Base-by-base conservation (phyloP, 345 rosid species). In the Jatropha curcas region DNA sequence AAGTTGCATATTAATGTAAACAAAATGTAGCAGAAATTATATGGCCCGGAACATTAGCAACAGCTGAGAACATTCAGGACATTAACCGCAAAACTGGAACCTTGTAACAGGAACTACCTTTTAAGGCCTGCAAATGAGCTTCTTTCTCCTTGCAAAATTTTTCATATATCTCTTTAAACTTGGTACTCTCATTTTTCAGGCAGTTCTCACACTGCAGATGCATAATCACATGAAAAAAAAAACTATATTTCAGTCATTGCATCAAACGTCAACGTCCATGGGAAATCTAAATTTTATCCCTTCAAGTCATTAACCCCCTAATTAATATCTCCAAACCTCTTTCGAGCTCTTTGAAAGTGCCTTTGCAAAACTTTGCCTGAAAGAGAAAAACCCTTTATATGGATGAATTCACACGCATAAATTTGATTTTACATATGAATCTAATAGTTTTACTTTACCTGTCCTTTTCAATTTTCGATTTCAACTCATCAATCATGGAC, bases 341-440 rank as follows among this genome's bases (percentile, higher is more conserved):
- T 91, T 93, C 6, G 94, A 85, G 88, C 87, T 89, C 85, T 87
- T 89, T 45, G 87, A 77, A 57, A 91, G 86, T 57, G 91, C 83
- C 86, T 81, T 89, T 28, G 84, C 79, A 75, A 91, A 82, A 80
- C 69, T 79, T 75, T 91, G 95, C 80, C 98, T 93, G 75, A 73
- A 71, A 39, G 0, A 14, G 16, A 25, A 31, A 71, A 60, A 52
- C 35, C 52, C n/a, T 63, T 59, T 73, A 46, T 33, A 1, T 35
- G 5, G 39, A 33, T 35, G 24, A 25, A 13, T 7, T 9, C 11
- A 10, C 22, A 45, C 5, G 3, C 7, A 16, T 17, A 41, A 39
- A 39, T 52, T 12, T 16, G 34, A 20, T 11, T 50, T 39, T 10
- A 53, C 34, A 65, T n/a, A 59, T 71, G 58, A 52, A 43, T 56